Conservation (phyloP, 192 early-diverging fungal species). For the Lunasporangiospora selenospora region DNA sequence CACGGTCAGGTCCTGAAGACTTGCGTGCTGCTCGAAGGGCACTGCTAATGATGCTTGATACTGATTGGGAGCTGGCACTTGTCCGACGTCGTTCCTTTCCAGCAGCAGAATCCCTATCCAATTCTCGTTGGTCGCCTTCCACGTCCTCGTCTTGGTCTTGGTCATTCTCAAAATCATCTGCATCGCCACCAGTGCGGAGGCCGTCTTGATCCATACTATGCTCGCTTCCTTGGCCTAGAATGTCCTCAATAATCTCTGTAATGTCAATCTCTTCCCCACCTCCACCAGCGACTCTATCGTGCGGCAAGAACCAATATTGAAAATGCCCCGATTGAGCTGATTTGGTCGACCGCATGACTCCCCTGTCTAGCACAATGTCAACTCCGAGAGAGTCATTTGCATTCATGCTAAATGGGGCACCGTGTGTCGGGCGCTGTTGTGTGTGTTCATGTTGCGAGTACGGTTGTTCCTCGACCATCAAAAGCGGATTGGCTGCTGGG, state of each 20-base stretch:
- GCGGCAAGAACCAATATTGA: constrained; percentile 49
- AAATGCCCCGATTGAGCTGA: constrained; percentile 13
- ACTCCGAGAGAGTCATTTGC: constrained; percentile 43
- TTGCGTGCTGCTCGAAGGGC: not conserved
- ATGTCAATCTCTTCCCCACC: constrained; percentile 53
- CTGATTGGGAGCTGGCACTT: constrained; percentile 8
- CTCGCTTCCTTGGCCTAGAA: constrained; percentile 24
- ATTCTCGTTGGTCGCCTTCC: no score
- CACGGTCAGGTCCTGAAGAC: constrained; percentile 6
- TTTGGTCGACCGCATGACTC: constrained; percentile 35
- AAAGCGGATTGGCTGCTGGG: no score
- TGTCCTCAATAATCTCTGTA: constrained; percentile 53
- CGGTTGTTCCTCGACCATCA: no score
- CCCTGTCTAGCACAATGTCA: constrained; percentile 46
- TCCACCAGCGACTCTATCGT: constrained; percentile 34
- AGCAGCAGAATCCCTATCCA: constrained; percentile 32
- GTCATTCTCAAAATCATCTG: constrained; percentile 7
- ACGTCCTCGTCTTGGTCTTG: constrained; percentile 28
- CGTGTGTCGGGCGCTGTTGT: no score
- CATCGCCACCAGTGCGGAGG: no score
- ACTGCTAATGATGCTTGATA: not conserved
- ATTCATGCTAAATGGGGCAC: constrained; percentile 11
- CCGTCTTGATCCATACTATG: not conserved
- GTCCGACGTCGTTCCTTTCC: constrained; percentile 35
- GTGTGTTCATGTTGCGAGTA: no score